Evolutionary conservation across 1,139 yeast genomes (phyloP), one percentile per base, ranked within the genome.

Genomic region (Zygosaccharomyces sapae): DNA sequence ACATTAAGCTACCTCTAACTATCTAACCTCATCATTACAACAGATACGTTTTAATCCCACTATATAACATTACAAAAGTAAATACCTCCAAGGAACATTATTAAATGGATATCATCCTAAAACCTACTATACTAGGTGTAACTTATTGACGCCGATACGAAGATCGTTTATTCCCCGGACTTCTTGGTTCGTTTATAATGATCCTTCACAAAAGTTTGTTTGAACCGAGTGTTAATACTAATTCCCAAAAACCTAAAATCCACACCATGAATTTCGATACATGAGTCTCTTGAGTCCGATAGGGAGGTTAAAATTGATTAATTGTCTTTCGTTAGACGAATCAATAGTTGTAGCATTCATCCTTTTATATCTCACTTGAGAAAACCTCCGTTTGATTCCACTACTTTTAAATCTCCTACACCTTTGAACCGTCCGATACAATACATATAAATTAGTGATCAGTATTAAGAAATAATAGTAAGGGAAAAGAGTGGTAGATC

Each of bases 201-300:
- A 38, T 27, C 16, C 27, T 8, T 38, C 41, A 38, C 41, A 38
- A 38, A 38, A 38, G 41, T 38, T 38, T 38, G 41, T 38, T 38
- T 38, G 34, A 38, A 27, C 34, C 13, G 16, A 24, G 19, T 30
- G 16, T 12, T 27, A 9, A 24, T 6, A 8, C 34, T 6, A 13
- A 31, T 13, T 13, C 18, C 34, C 2, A 12, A 13, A 18, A 31
- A 13, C 9, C 19, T 18, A 31, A 31, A 27, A 31, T 31, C 9
- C 18, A 31, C 34, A 12, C 18, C 8, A 7, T 31, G 18, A 3
- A 3, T 31, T 31, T 31, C 18, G 34, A 13, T 12, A 13, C 3
- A 5, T 9, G 7, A 2, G 34, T 10, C 4, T 13, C 18, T 18
- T 31, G 18, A 18, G 4, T 31, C 9, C 34, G 9, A 31, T 12